phyloP scores from a whole-genome alignment of 768 basidiomycete genomes.

The Boletus sp. region DNA sequence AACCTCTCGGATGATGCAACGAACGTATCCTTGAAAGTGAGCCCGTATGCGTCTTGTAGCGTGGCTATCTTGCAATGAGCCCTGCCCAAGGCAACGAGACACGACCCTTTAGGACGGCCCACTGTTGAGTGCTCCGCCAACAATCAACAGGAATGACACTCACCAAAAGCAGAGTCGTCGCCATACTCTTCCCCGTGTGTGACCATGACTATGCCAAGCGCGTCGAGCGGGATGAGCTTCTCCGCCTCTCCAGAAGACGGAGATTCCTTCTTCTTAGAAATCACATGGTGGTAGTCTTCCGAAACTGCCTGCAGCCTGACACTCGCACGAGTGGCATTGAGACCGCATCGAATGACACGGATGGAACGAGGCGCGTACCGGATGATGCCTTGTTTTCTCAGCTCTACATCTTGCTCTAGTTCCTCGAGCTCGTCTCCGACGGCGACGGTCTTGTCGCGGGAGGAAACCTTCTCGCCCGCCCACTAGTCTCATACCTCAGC shows the following conservation, averaged over 20 bases:
- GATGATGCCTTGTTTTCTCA: slow-evolving; percentile 69
- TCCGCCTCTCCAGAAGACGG: slow-evolving; percentile 58
- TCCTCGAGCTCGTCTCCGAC: slow-evolving; percentile 73
- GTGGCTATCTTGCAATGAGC: slow-evolving; percentile 85
- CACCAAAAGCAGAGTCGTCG: slow-evolving; percentile 73
- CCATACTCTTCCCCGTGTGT: slow-evolving; percentile 79
- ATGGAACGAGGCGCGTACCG: slow-evolving; percentile 47
- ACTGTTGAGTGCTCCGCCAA: neutral
- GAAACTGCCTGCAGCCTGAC: slow-evolving; percentile 70
- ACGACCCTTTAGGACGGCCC: slow-evolving; percentile 49
- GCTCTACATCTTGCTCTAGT: slow-evolving; percentile 81
- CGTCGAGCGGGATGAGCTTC: slow-evolving; percentile 75
- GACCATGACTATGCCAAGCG: slow-evolving; percentile 84
- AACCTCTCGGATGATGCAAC: slow-evolving; percentile 63
- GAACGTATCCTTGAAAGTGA: slow-evolving; percentile 73
- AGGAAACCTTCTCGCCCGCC: slow-evolving; percentile 87
- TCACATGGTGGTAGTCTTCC: slow-evolving; percentile 60
- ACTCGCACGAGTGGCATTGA: neutral
- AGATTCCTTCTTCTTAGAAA: slow-evolving; percentile 78
- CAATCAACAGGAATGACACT: slow-evolving; percentile 14
- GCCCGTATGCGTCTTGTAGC: slow-evolving; percentile 77
- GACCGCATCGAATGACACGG: neutral
- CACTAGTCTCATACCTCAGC: slow-evolving; percentile 49
- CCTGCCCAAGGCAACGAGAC: slow-evolving; percentile 71
- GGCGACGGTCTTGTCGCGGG: slow-evolving; percentile 75